phyloP scores from a whole-genome alignment of 192 early-diverging fungal genomes.

The Coemansia reversa region DNA sequence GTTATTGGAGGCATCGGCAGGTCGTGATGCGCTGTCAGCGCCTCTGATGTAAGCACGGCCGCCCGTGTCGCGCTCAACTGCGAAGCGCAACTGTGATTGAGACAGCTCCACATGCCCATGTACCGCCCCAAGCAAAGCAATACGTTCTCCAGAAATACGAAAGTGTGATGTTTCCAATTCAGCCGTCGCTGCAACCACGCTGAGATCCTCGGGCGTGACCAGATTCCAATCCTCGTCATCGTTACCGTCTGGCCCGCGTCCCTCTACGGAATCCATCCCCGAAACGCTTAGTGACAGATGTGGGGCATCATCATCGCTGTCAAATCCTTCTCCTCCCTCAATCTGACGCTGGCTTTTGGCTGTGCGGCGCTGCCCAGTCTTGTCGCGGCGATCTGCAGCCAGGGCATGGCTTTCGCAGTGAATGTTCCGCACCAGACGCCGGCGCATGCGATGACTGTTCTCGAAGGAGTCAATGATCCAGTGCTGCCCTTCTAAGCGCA shows the following conservation, averaged over 20 bases:
- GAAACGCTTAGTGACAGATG: conserved; percentile 35
- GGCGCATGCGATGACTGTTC: conserved; percentile 41
- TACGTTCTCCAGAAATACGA: conserved; percentile 24
- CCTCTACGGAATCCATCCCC: conserved; percentile 3
- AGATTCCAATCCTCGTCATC: conserved; percentile 41
- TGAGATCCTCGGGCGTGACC: conserved; percentile 38
- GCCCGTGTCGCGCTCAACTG: conserved; percentile 20
- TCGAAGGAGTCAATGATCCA: conserved; percentile 46
- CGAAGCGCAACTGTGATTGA: conserved; percentile 27
- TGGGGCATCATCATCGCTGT: conserved; percentile 25
- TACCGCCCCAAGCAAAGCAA: conserved; percentile 32
- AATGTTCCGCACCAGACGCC: conserved; percentile 20
- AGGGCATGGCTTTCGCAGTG: conserved; percentile 28
- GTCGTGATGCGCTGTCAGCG: conserved; percentile 2
- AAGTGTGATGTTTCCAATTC: conserved; percentile 26
- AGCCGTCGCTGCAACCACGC: conserved; percentile 14
- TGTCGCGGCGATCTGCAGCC: conserved; percentile 38
- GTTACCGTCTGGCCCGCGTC: not conserved
- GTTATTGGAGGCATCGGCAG: not conserved
- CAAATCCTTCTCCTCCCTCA: not conserved
- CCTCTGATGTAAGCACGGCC: conserved; percentile 12
- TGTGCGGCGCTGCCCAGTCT: conserved; percentile 13
- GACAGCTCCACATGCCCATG: conserved; percentile 38
- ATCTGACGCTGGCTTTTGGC: conserved; percentile 3
- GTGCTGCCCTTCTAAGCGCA: conserved; percentile 8